Percentiles rank a stretch among this genome's conserved stretches.
phyloP scores from a whole-genome alignment of 352 stramenopile genomes.

The Pythium aristosporum region DNA sequence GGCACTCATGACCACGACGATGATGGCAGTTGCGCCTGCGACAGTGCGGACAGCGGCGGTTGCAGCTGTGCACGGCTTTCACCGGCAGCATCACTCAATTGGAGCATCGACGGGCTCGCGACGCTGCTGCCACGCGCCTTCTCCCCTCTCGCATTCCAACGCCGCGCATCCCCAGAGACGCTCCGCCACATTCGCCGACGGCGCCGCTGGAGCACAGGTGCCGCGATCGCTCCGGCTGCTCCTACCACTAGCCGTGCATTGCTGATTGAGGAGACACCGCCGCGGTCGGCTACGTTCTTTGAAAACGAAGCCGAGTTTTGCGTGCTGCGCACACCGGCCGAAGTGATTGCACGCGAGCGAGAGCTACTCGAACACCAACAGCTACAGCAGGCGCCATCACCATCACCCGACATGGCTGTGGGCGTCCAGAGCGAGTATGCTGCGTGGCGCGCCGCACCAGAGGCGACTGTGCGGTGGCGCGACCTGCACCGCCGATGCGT shows the following conservation, averaged over 20 bases:
- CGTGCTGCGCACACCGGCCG: slow-evolving; percentile 42
- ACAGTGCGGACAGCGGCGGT: slow-evolving; percentile 1
- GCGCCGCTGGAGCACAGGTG: slow-evolving; percentile 11
- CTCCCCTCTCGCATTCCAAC: slow-evolving; percentile 46
- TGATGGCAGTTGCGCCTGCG: slow-evolving; percentile 12
- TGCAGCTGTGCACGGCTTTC: background rate
- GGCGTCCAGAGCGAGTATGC: background rate
- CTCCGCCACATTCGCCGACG: background rate
- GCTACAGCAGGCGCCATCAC: too few relatives aligned
- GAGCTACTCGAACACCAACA: slow-evolving; percentile 1
- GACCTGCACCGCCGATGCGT: slow-evolving; percentile 44
- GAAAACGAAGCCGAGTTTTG: slow-evolving; percentile 49
- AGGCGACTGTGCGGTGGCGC: slow-evolving; percentile 3
- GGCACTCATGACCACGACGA: too few relatives aligned
- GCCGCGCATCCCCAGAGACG: slow-evolving; percentile 15
- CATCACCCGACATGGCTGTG: background rate
- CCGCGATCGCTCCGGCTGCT: background rate
- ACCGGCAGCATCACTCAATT: slow-evolving; percentile 29
- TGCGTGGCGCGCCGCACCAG: background rate
- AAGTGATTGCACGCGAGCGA: slow-evolving; percentile 24
- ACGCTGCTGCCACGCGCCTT: slow-evolving; percentile 53
- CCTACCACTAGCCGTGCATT: background rate
- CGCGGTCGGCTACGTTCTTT: slow-evolving; percentile 36
- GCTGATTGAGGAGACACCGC: slow-evolving; percentile 11
- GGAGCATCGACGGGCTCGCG: slow-evolving; percentile 71